A percentile compares a stretch with the other conserved stretches of the same genome.
These are phyloP conservation scores for Ananas comosus DNA, from an alignment of 176 grass and related monocot species.

Conservation along the genomic window DNA sequence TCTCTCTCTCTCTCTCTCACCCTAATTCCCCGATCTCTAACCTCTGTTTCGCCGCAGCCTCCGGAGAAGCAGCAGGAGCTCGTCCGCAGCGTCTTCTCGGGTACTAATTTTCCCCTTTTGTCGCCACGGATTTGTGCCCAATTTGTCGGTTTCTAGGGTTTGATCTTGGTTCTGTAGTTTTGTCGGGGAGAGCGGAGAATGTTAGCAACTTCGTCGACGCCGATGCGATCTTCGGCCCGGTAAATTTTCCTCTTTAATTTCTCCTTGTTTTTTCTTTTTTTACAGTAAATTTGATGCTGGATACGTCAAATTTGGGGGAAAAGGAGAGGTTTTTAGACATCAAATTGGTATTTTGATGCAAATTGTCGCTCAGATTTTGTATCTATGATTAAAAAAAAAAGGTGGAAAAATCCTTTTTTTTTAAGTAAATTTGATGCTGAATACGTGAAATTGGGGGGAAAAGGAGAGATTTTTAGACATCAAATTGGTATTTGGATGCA, in stretches of 20 bases:
- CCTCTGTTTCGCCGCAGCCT: constrained; percentile 27
- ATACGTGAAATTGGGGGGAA: background rate
- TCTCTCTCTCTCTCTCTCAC: background rate
- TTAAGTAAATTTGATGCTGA: background rate
- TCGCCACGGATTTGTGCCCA: background rate
- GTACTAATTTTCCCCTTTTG: constrained; percentile 23
- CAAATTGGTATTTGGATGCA: too few species aligned
- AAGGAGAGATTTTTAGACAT: too few species aligned
- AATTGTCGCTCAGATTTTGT: too few species aligned
- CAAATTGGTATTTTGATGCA: too few species aligned
- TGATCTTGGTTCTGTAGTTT: constrained; percentile 33
- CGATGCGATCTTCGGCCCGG: constrained; percentile 63
- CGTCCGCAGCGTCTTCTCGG: constrained; percentile 56
- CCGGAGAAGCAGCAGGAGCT: constrained; percentile 92
- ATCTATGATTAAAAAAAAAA: too few species aligned
- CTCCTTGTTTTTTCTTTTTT: background rate
- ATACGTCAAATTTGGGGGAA: background rate
- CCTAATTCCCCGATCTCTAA: background rate
- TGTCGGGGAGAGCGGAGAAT: constrained; percentile 63
- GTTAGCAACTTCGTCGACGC: constrained; percentile 74
- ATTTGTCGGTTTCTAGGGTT: background rate
- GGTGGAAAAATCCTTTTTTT: background rate
- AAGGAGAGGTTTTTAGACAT: too few species aligned
- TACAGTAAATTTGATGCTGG: background rate
- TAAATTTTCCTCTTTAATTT: constrained; percentile 22